Conservation (phyloP, 2,329 filamentous ascomycete species). For the Claviceps lovelessii region DNA sequence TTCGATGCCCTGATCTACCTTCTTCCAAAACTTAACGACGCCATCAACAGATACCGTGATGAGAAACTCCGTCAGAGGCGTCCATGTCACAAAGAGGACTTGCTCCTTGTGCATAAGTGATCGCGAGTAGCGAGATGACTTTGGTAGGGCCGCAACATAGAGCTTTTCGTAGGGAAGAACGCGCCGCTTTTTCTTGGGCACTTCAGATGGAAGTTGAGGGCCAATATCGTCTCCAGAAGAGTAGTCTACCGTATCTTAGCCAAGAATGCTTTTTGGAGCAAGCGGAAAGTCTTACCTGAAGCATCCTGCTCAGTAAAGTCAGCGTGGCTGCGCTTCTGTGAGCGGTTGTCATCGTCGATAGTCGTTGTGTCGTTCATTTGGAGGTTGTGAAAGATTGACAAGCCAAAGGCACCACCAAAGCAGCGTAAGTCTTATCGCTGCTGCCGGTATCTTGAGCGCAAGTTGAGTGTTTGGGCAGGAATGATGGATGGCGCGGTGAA, state of each 20-base stretch:
- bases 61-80: conserved; percentile 82
- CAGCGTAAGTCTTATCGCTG: neutral
- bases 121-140: conserved; percentile 71
- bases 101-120: conserved; percentile 98
- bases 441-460: neutral
- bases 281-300: conserved; percentile 18
- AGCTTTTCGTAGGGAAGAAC: conserved; percentile 90
- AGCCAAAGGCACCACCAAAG: neutral
- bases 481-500: neutral
- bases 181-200: conserved; percentile 79
- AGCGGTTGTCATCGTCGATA: conserved; percentile 19
- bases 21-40: conserved; percentile 99
- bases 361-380: conserved; percentile 3
- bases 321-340: conserved; percentile 38
- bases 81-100: conserved; percentile 73
- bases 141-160: conserved; percentile 79
- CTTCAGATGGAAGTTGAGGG: conserved; percentile 70
- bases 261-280: neutral
- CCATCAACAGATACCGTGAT: conserved; percentile 90
- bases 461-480: neutral
- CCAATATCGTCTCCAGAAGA: conserved; percentile 90
- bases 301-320: conserved; percentile 36
- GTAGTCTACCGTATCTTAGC: conserved; percentile 30
- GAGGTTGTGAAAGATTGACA: neutral
- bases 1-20: conserved; percentile 75